Evolutionary conservation across 2,329 filamentous ascomycete species (phyloP).

Genomic region (Neopestalotiopsis sp.): DNA sequence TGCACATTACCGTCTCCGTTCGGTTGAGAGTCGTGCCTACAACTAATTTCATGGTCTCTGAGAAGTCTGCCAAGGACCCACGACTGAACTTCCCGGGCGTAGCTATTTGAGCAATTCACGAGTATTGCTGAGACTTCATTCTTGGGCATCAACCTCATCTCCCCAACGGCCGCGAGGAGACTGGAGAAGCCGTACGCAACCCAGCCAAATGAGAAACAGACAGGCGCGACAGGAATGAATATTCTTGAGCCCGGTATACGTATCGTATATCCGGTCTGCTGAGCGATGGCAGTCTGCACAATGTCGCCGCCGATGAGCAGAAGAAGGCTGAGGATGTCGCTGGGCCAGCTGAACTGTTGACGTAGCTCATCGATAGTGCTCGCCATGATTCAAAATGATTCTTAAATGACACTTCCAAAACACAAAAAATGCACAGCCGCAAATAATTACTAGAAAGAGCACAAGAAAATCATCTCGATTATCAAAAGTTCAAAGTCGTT

Average conservation of each 20-base stretch:
- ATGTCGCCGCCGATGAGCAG: slow-evolving; percentile 24
- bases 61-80: slow-evolving; percentile 24
- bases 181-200: slow-evolving; percentile 22
- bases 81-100: slow-evolving; percentile 20
- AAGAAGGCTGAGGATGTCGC: slow-evolving; percentile 25
- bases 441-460: too few relatives aligned
- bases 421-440: too few relatives aligned
- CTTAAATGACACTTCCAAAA: too few relatives aligned
- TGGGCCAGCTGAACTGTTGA: too few relatives aligned
- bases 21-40: neutral
- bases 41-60: slow-evolving; percentile 20
- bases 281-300: slow-evolving; percentile 24
- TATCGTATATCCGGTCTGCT: slow-evolving; percentile 15
- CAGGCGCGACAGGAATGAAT: slow-evolving; percentile 15
- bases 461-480: too few relatives aligned
- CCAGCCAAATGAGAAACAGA: slow-evolving; percentile 28
- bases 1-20: slow-evolving; percentile 10
- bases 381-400: too few relatives aligned
- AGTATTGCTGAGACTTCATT: slow-evolving; percentile 18
- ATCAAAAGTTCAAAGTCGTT: too few relatives aligned
- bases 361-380: too few relatives aligned
- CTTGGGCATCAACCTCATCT: slow-evolving; percentile 22
- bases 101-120: slow-evolving; percentile 21
- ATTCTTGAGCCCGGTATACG: neutral
- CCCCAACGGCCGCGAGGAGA: slow-evolving; percentile 20